These are phyloP conservation scores for Lactifluus pinguis DNA, from an alignment of 768 basidiomycete species.

Conservation along the genomic window DNA sequence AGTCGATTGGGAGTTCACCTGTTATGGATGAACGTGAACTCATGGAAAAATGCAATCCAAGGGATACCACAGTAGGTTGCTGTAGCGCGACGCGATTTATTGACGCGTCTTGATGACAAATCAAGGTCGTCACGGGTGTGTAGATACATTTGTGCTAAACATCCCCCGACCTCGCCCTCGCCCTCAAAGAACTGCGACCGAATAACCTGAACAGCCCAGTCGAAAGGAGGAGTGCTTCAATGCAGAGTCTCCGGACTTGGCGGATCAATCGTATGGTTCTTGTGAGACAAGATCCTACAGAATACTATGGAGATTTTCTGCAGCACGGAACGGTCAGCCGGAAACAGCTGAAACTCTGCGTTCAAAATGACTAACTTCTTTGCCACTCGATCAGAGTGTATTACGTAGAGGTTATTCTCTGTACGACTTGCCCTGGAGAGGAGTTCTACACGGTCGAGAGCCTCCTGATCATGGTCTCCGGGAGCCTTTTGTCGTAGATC, in stretches of 20 bases:
- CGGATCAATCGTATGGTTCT: background rate
- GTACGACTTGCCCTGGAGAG: conserved; percentile 45
- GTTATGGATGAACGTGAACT: conserved; percentile 9
- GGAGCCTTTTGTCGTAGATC: conserved; percentile 18
- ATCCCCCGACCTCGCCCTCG: background rate
- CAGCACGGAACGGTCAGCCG: background rate
- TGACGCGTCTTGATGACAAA: conserved; percentile 10
- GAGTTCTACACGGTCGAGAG: conserved; percentile 35
- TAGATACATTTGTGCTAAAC: background rate
- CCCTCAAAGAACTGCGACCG: background rate
- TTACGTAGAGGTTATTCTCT: conserved; percentile 49
- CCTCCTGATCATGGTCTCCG: conserved; percentile 18
- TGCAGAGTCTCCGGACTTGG: too few species aligned
- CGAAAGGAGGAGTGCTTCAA: background rate
- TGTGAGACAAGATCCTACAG: conserved; percentile 19
- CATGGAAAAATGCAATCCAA: background rate
- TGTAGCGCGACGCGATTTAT: background rate
- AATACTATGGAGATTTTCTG: conserved; percentile 4
- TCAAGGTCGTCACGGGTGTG: background rate
- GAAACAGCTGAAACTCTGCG: background rate
- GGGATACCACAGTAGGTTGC: too few species aligned
- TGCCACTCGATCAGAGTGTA: conserved; percentile 35
- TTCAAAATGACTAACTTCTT: conserved; percentile 7
- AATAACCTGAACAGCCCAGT: background rate
- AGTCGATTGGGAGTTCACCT: conserved; percentile 12